Conservation (phyloP, 768 basidiomycete species). For the Kwoniella sp. region DNA sequence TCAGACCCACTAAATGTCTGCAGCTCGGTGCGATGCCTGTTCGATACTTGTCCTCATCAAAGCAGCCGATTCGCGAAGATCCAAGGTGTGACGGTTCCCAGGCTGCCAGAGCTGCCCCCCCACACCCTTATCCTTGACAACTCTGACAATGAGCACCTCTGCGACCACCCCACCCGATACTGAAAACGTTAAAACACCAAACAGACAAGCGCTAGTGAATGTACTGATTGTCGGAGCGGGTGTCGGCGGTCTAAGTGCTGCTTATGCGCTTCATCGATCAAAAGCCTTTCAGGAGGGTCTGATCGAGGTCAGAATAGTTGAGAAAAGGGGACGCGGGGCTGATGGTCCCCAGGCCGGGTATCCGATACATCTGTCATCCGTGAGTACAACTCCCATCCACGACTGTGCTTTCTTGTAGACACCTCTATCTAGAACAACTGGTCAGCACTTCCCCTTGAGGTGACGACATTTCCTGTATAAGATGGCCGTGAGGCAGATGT, state of each 20-base stretch:
- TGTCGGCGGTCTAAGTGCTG: conserved; percentile 30
- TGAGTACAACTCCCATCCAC: conserved; percentile 7
- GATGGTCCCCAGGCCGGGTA: conserved; percentile 8
- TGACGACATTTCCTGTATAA: too few relatives aligned
- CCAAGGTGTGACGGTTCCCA: too few relatives aligned
- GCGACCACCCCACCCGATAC: background rate
- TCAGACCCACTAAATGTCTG: too few relatives aligned
- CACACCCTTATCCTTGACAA: too few relatives aligned
- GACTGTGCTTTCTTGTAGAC: background rate
- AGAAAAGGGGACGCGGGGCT: conserved; percentile 8
- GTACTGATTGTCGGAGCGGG: conserved; percentile 38
- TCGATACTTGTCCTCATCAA: too few relatives aligned
- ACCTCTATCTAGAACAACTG: background rate
- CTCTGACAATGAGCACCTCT: background rate
- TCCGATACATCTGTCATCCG: conserved; percentile 22
- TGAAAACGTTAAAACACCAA: background rate
- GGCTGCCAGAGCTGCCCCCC: too few relatives aligned
- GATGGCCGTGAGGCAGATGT: too few relatives aligned
- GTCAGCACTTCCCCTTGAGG: background rate
- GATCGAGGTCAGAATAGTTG: conserved; percentile 24
- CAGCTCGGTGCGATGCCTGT: too few relatives aligned
- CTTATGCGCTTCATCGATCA: conserved; percentile 17
- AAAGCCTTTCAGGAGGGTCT: conserved; percentile 7
- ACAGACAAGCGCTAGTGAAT: too few relatives aligned
- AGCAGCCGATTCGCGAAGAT: too few relatives aligned